A percentile compares a stretch with the other conserved stretches of the same genome.
Evolutionary conservation across 2,329 filamentous ascomycete genomes (phyloP).

Genomic region (Coccinonectria pachysandricola): DNA sequence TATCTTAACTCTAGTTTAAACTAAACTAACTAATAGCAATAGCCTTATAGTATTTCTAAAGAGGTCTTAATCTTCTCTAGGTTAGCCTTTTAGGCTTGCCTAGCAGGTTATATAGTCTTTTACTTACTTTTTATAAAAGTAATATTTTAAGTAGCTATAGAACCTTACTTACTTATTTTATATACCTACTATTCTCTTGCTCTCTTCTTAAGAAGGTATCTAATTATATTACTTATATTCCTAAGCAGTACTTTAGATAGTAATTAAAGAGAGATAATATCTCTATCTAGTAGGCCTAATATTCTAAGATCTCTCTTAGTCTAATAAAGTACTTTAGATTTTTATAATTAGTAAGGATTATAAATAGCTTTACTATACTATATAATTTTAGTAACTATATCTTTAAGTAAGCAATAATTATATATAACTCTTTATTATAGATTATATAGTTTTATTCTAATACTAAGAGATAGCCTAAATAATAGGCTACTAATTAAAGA

Average conservation of each 20-base stretch:
- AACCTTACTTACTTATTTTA: not conserved
- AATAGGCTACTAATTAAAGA: conserved; percentile 3
- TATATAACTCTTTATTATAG: conserved; percentile 5
- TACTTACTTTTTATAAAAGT: not conserved
- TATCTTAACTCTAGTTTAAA: too few species aligned
- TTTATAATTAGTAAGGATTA: conserved; percentile 6
- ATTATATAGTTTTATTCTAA: conserved; percentile 7
- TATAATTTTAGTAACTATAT: conserved; percentile 3
- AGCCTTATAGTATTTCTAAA: too few species aligned
- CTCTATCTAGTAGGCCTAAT: conserved; percentile 1
- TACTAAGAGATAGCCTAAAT: too few species aligned
- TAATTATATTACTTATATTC: not conserved
- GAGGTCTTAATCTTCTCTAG: not conserved
- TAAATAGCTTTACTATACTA: conserved; percentile 2
- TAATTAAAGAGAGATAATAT: conserved; percentile 1
- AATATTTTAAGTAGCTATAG: not conserved
- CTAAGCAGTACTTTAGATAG: not conserved
- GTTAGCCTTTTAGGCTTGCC: not conserved
- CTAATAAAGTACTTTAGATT: conserved; percentile 8
- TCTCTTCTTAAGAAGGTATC: not conserved
- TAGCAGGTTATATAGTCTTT: not conserved
- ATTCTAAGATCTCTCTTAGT: too few species aligned
- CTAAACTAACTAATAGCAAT: too few species aligned
- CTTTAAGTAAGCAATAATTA: conserved; percentile 5
- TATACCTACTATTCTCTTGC: not conserved